These are phyloP conservation scores for Sarocladium kiliense DNA, from an alignment of 2,329 filamentous ascomycete species.

Conservation along the genomic window DNA sequence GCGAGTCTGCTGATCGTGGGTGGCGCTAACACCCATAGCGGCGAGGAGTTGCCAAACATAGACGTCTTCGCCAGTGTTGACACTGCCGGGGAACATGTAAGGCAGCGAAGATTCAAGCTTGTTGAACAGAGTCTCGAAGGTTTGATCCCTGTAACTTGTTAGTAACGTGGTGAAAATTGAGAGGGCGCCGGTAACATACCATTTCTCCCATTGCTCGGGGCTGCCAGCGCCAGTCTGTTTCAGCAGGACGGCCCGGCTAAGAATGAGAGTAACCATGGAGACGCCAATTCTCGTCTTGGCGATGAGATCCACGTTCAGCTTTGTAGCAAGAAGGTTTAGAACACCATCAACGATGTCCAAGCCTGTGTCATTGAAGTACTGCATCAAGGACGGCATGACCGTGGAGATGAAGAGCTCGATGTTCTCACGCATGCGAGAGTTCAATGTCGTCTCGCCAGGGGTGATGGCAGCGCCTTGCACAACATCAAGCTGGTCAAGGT, in stretches of 20 bases:
- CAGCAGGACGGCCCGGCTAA: constrained; percentile 88
- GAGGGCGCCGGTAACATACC: constrained; percentile 50
- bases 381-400: constrained; percentile 86
- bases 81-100: constrained; percentile 85
- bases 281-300: constrained; percentile 83
- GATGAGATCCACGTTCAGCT: constrained; percentile 78
- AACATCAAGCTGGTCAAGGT: constrained; percentile 88
- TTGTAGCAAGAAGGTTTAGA: constrained; percentile 76
- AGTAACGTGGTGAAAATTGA: constrained; percentile 18
- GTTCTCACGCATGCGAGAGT: constrained; percentile 77
- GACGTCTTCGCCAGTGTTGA: constrained; percentile 85
- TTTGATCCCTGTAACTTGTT: constrained; percentile 53
- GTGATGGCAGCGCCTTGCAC: constrained; percentile 67
- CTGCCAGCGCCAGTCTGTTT: constrained; percentile 71
- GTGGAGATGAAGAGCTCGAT: constrained; percentile 85
- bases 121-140: constrained; percentile 86
- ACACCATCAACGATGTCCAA: constrained; percentile 89
- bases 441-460: constrained; percentile 65
- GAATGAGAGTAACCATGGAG: constrained; percentile 85
- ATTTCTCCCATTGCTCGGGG: constrained; percentile 74
- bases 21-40: constrained; percentile 88
- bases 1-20: constrained; percentile 89
- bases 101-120: constrained; percentile 77
- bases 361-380: constrained; percentile 84
- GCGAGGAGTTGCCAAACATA: constrained; percentile 98